Conservation (phyloP, 106 monocot genomes). For the Ottelia alismoides region DNA sequence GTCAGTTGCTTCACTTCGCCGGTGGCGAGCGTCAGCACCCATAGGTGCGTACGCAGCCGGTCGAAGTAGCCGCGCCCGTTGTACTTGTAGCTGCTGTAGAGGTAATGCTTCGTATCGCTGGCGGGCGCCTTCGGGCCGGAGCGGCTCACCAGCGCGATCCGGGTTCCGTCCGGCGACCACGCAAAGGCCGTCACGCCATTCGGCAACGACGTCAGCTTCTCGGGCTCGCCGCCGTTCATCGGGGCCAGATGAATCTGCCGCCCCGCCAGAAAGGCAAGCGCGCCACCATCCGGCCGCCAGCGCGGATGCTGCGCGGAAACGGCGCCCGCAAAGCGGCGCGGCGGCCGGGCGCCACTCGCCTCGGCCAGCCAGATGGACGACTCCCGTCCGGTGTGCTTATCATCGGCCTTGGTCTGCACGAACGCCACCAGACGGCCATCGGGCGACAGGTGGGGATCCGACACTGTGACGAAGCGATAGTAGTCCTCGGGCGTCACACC, state of each 20-base stretch:
- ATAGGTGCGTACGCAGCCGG: too few relatives aligned
- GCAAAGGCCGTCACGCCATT: background rate
- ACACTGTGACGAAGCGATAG: too few relatives aligned
- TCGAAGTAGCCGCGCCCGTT: background rate
- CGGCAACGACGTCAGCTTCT: background rate
- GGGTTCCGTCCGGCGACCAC: background rate
- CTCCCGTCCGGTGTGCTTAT: too few relatives aligned
- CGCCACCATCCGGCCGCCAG: background rate
- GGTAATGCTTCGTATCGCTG: background rate
- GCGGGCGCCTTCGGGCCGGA: background rate
- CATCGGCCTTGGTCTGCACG: too few relatives aligned
- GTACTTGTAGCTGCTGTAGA: background rate
- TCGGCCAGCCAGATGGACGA: too few relatives aligned
- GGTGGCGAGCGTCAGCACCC: background rate
- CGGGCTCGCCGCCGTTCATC: background rate
- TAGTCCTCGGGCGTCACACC: too few relatives aligned
- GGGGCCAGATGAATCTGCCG: background rate
- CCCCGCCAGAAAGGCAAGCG: background rate
- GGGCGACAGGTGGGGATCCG: too few relatives aligned
- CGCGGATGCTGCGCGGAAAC: too few relatives aligned
- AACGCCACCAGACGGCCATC: too few relatives aligned
- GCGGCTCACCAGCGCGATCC: background rate
- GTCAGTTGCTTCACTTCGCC: background rate
- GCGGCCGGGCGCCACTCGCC: too few relatives aligned
- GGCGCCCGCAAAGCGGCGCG: too few relatives aligned